Conservation (phyloP, 768 basidiomycete genomes). For the Amanita jacksonii region DNA sequence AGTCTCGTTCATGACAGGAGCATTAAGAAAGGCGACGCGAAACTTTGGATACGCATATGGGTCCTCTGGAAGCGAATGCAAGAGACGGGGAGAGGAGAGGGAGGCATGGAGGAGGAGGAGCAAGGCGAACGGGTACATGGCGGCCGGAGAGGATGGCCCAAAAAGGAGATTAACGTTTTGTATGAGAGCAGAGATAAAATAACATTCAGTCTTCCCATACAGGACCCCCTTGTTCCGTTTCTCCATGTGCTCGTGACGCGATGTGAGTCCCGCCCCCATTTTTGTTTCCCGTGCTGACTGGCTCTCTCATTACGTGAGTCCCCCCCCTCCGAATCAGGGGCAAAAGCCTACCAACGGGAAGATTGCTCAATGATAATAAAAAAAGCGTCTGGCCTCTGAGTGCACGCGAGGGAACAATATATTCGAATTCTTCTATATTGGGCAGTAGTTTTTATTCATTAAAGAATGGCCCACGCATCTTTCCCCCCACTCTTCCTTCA, state of each 20-base stretch:
- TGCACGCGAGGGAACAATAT: conserved; percentile 54
- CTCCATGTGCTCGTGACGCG: too few species aligned
- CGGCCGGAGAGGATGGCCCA: conserved; percentile 19
- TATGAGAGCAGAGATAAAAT: background rate
- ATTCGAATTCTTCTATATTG: conserved; percentile 57
- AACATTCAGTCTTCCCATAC: too few species aligned
- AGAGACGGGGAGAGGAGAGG: conserved; percentile 30
- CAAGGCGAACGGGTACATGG: conserved; percentile 15
- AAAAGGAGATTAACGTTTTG: too few species aligned
- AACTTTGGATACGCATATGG: conserved; percentile 76
- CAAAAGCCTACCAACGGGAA: conserved; percentile 40
- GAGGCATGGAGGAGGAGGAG: conserved; percentile 19
- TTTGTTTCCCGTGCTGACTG: background rate
- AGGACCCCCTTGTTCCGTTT: too few species aligned
- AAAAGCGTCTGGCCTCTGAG: conserved; percentile 46
- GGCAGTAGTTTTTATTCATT: conserved; percentile 61
- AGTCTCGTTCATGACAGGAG: conserved; percentile 65
- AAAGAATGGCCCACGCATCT: conserved; percentile 57
- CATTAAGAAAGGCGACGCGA: conserved; percentile 69
- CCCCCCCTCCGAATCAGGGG: conserved; percentile 50
- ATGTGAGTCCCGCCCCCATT: too few species aligned
- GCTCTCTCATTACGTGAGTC: conserved; percentile 45
- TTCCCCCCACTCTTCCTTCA: conserved; percentile 46
- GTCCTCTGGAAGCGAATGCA: conserved; percentile 74
- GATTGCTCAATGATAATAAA: conserved; percentile 38